Evolutionary conservation across 176 grass and related monocot species (phyloP), one percentile per base, ranked within the genome.

Genomic region (Bromus sterilis): DNA sequence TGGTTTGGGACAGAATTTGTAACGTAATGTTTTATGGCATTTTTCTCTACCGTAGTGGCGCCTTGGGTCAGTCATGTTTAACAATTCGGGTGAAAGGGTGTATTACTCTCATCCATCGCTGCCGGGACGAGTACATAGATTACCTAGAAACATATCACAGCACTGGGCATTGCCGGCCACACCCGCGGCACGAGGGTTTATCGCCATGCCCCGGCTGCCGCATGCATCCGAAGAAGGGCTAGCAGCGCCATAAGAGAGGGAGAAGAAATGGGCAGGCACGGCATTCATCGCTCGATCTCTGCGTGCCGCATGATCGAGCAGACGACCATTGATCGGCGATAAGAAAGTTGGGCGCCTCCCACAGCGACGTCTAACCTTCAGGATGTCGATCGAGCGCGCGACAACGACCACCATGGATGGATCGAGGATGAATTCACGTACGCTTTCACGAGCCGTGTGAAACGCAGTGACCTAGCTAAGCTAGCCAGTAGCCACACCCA

Each of bases 341-440:
- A 40, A 21, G 43, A 60, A 51, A 31, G 86, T 84, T 84, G 28
- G 86, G 86, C 68, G 69, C 68, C 59, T 46, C 68, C 13, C 76
- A 66, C 66, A 88, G 69, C 81, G 86, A 88, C 76, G 81, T 88
- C 21, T 80, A 88, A 84, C 86, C 81, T 75, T 88, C 81, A 43
- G 36, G 21, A 36, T 88, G 86, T 69, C 81, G 67, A 72, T 53
- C 41, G 9, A 37, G 83, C 4, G 23, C 14, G 67, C 67, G 67
- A 83, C 10, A 83, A 24, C 32, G 75, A 83, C 80, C 13, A 11
- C 26, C 33, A 9, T 15, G 1, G 15, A 24, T 18, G 24, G 21
- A 56, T 57, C 73, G 28, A 65, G 59, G 28, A 33, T 10, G 11
- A 7, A 3, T 49, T 12, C 68, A 6, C 7, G 21, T 23, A 23